Base-by-base conservation (phyloP, 73 alveolate genomes). In the Paramecium primaurelia region DNA sequence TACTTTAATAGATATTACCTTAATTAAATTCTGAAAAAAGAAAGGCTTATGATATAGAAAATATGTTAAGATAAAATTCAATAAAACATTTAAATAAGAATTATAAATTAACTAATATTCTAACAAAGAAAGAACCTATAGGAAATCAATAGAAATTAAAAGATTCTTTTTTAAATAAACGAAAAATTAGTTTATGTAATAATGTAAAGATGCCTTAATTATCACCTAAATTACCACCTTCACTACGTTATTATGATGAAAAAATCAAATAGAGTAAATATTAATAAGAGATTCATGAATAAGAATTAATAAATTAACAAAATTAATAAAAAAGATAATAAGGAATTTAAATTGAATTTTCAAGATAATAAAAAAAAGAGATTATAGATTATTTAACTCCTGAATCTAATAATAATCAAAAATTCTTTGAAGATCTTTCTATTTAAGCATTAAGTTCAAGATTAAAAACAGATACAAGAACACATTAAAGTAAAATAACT, bases 161-260 rank as follows among this genome's bases (percentile, higher is more conserved):
- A 26, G 75, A 49, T 80, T 80, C 47, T 45, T 47, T 80, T 40
- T 36, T 42, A 80, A 80, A 42, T 80, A 80, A 80, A 49, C 18
- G 36, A 10, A 80, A 38, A 18, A 14, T 73, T 2, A 73, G 87
- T 34, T 22, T 40, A 14, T 73, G 59, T 8, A 80, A 64, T 12
- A 64, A 32, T 11, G 84, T 64, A 2, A 64, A 64, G 47, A 64
- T 64, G 84, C 84, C 84, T 64, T 28, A 28, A 32, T 34, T 64
- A 12, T 64, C 84, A 0, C 51, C 84, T 25, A 28, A 64, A 26
- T 64, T 64, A 32, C 84, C 84, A 14, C 84, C 84, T 3, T 80
- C 91, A 7, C 30, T 80, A 6, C 8, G 91, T 6, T 80, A 42
- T 80, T 80, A 45, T 80, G 58, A 80, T 80, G 91, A 80, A 80